Evolutionary conservation across 75 land plant species (phyloP).

Genomic region (Cunninghamia lanceolata): DNA sequence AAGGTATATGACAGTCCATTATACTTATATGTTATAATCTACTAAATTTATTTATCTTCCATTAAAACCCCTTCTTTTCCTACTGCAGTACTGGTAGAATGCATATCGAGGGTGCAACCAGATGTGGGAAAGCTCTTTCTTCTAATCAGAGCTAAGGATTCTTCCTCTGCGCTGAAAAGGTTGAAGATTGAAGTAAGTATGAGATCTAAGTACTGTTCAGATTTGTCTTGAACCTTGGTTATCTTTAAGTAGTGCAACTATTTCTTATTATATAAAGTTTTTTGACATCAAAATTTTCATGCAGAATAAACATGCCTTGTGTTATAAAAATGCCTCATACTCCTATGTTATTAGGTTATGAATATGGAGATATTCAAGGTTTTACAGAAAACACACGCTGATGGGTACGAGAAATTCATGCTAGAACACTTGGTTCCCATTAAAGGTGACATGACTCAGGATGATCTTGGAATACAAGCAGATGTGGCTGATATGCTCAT

Average conservation of each 20-base stretch:
- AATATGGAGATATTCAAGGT: conserved; percentile 23
- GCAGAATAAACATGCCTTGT: background rate
- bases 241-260: background rate
- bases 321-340: background rate
- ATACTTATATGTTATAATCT: background rate
- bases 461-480: conserved; percentile 22
- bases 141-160: conserved; percentile 65
- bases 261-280: background rate
- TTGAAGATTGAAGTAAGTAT: conserved; percentile 20
- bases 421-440: conserved; percentile 24
- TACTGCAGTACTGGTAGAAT: conserved; percentile 36
- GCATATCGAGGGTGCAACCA: conserved; percentile 38
- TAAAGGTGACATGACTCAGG: conserved; percentile 22
- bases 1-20: conserved; percentile 14
- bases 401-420: conserved; percentile 19
- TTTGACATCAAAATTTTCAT: background rate
- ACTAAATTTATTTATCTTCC: background rate
- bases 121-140: conserved; percentile 32
- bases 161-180: conserved; percentile 36
- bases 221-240: background rate
- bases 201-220: background rate
- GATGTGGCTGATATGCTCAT: conserved; percentile 3
- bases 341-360: conserved; percentile 6
- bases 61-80: background rate
- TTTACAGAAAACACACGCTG: conserved; percentile 17